Evolutionary conservation across 140 eudicot genomes (phyloP).

Genomic region (Senecio squalidus): DNA sequence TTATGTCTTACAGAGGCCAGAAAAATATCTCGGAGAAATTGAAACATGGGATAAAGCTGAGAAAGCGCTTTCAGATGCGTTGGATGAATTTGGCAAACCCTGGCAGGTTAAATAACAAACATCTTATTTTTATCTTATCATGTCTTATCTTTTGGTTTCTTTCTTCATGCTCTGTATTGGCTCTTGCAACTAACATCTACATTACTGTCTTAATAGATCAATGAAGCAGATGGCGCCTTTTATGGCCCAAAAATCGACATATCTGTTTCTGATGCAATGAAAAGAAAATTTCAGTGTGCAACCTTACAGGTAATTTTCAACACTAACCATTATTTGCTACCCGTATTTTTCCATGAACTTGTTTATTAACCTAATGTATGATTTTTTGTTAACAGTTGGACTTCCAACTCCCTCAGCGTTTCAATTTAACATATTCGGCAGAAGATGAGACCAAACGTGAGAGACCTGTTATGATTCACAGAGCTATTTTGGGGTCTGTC

Average conservation of each 20-base stretch:
- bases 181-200: constrained; percentile 19
- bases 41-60: constrained; percentile 94
- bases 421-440: constrained; percentile 74
- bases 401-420: constrained; percentile 84
- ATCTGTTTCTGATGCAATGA: constrained; percentile 94
- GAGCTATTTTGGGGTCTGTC: constrained; percentile 90
- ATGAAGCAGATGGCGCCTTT: constrained; percentile 97
- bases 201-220: constrained; percentile 34
- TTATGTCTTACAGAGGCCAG: constrained; percentile 68
- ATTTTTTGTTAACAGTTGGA: constrained; percentile 65
- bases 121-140: no score
- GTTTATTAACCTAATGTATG: background rate
- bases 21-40: constrained; percentile 82
- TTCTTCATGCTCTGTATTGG: no score
- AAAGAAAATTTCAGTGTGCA: constrained; percentile 88
- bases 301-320: constrained; percentile 68
- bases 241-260: constrained; percentile 98
- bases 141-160: no score
- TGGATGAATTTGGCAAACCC: constrained; percentile 75
- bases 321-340: background rate
- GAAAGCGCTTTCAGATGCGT: constrained; percentile 74
- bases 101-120: constrained; percentile 61
- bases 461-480: constrained; percentile 94
- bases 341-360: background rate
- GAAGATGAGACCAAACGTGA: constrained; percentile 91